Evolutionary conservation across 106 monocot genomes (phyloP).

Genomic region (Iris macrosiphon): DNA sequence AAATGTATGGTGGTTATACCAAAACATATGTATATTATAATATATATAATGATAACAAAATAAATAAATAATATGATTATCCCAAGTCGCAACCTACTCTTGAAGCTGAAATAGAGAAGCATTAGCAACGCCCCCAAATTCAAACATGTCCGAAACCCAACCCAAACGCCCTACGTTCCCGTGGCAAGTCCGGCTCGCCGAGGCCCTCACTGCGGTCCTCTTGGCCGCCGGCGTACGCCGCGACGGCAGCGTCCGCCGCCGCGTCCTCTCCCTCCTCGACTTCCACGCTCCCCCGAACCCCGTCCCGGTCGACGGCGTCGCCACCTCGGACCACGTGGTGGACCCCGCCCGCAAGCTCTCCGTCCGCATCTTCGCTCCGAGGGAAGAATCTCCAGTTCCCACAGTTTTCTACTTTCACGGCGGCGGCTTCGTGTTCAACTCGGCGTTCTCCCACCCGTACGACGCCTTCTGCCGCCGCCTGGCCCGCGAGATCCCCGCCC

Average conservation of each 20-base stretch:
- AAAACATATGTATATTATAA: too few species aligned
- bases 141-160: too few species aligned
- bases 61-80: too few species aligned
- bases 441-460: slow-evolving; percentile 9
- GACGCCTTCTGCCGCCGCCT: slow-evolving; percentile 27
- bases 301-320: not conserved
- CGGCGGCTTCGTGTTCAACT: slow-evolving; percentile 1
- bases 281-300: not conserved
- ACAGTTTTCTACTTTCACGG: not conserved
- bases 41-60: too few species aligned
- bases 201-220: not conserved
- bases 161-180: not conserved
- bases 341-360: not conserved
- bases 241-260: not conserved
- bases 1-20: too few species aligned
- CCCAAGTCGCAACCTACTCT: too few species aligned
- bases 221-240: not conserved
- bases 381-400: too few species aligned
- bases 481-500: slow-evolving; percentile 2
- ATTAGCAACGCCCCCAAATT: too few species aligned
- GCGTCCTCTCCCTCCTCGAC: not conserved
- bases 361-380: too few species aligned
- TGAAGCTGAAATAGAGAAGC: too few species aligned
- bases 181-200: not conserved
- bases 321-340: not conserved